Base-by-base conservation (phyloP, 2,329 filamentous ascomycete genomes). In the Aspergillus ibericus region DNA sequence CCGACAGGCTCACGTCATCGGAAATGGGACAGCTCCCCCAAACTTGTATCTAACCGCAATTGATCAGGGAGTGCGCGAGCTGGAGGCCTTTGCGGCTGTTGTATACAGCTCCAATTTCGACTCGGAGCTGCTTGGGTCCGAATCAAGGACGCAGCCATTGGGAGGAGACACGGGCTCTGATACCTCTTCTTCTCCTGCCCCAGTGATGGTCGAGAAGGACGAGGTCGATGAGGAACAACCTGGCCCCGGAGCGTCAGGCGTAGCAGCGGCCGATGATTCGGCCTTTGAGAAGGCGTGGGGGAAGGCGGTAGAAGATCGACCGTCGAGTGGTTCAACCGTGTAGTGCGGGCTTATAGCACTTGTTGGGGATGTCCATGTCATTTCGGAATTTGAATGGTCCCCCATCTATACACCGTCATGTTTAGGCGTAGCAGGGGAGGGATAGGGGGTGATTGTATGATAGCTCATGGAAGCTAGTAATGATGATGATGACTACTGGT, bases 1-100 rank as follows among this genome's bases (percentile, higher is more conserved):
- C 38, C 86, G 92, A 65, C 93, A 99, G 78, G 93, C 93, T 5
- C 93, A 96, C 74, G 84, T 82, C 55, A 96, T 99, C 66, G 93
- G 93, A 53, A 88, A 89, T 68, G 91, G 91, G 66, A 68, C 71
- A 5, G 74, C 73, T 36, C 70, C 77, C 13, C 77, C 77, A 1
- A 81, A 81, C 58, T 72, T 80, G 48, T 81, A 81, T 60, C 67
- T 81, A 18, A 64, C 68, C 1, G 70, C 72, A 1, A 78, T 80
- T 71, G 77, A 80, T 53, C 74, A 77, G 53, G 75, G 77, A 18
- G 78, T 80, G 0, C 75, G 75, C n/a, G 78, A 81, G 61, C 65
- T 81, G 15, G 78, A 80, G 56, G 77, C 78, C 1, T 81, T 81
- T 64, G 78, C 78, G 0, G 78, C 78, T 4, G 78, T 81, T 16